A percentile compares a stretch with the other conserved stretches of the same genome.
These are phyloP conservation scores for Penicillium alfredii DNA, from an alignment of 495 filamentous ascomycete species.

Conservation along the genomic window DNA sequence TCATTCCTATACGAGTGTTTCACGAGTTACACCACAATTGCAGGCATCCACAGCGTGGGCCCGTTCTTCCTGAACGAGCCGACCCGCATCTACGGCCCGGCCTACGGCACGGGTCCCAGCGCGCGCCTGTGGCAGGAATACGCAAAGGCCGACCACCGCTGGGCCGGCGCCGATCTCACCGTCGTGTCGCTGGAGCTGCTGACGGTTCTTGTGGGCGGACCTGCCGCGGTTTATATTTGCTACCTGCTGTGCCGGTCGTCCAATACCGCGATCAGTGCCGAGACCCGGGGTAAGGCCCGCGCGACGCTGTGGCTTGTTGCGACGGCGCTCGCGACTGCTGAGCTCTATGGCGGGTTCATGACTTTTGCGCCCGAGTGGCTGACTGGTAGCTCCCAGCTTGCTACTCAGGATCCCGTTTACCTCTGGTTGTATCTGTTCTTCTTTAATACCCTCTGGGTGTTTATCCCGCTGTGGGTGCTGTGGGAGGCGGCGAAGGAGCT, in stretches of 20 bases:
- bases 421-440: slow-evolving; percentile 82
- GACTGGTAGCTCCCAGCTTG: slow-evolving; percentile 65
- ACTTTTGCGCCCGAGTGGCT: slow-evolving; percentile 96
- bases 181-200: slow-evolving; percentile 79
- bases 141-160: slow-evolving; percentile 76
- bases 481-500: slow-evolving; percentile 60
- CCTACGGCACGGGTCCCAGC: slow-evolving; percentile 58
- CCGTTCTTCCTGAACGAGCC: slow-evolving; percentile 48
- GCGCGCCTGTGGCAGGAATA: slow-evolving; percentile 88
- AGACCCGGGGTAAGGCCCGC: slow-evolving; percentile 34
- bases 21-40: slow-evolving; percentile 56
- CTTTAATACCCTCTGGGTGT: slow-evolving; percentile 90
- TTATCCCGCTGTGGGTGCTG: slow-evolving; percentile 70
- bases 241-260: slow-evolving; percentile 49
- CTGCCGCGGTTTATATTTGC: slow-evolving; percentile 64
- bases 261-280: slow-evolving; percentile 13
- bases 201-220: slow-evolving; percentile 74
- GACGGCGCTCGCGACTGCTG: slow-evolving; percentile 77
- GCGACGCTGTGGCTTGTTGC: slow-evolving; percentile 63
- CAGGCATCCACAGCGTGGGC: slow-evolving; percentile 31
- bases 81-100: slow-evolving; percentile 64
- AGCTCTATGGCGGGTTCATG: slow-evolving; percentile 95
- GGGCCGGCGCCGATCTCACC: slow-evolving; percentile 71
- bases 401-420: slow-evolving; percentile 79
- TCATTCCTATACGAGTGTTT: slow-evolving; percentile 91